Base-by-base conservation (phyloP, 1,284 basidiomycete genomes). In the Coniferiporia sulphurascens region DNA sequence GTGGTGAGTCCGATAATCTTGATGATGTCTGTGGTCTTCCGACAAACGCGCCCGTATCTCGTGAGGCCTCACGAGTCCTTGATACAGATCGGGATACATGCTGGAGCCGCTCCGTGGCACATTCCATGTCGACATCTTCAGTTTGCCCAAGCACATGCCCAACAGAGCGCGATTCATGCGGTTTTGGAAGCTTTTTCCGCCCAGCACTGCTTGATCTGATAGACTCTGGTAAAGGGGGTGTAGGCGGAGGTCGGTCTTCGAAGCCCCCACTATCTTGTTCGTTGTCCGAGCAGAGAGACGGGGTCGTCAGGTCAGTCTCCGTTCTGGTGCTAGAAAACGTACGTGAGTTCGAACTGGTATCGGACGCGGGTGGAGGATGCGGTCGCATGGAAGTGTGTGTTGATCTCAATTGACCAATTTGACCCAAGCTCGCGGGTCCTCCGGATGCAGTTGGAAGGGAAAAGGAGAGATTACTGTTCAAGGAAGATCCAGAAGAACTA, bases 281-380 rank as follows among this genome's bases (percentile, higher is more conserved):
- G 58, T 72, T 84, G 66, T 89, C 86, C 2, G 86, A 89, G 64
- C 81, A 86, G 4, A 89, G 73, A 0, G 87, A 89, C 0, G 87
- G 87, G 0, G 87, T 88, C 8, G 79, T 69, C 17, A 69, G 71
- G 46, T 70, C 69, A 21, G 69, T 45, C 61, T 66, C 44, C 63
- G 63, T 48, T 59, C 63, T 21, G 27, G 55, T 48, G 34, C 38
- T 36, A 9, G 49, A 52, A 17, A 36, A 48, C 8, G 44, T n/a
- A 44, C 17, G 54, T 9, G 46, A 56, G 46, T 3, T 45, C 17
- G 54, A 50, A 41, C 27, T 52, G 21, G 41, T 5, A 19, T 52
- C 55, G 17, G 46, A n/a, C 4, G n/a, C 22, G 32, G 34, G 34
- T 21, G 10, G 35, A 15, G n/a, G 36, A 13, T 19, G 27, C 15